Conservation (phyloP, 805 yeast genomes). For the Metschnikowia orientalis region DNA sequence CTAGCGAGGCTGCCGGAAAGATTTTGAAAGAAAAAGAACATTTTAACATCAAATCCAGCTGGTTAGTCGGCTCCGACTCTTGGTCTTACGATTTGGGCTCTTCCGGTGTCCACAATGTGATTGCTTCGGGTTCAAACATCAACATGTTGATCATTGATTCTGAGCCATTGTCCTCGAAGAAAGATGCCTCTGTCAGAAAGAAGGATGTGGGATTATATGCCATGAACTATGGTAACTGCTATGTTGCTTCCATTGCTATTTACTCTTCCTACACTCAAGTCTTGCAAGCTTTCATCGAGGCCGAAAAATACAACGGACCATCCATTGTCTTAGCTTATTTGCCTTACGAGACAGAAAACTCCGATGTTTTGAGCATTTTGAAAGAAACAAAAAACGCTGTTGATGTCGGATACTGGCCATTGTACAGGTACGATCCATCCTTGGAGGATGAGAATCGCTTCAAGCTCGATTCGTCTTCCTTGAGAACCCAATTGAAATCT, state of each 20-base stretch:
- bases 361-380: conserved; percentile 66
- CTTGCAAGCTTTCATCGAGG: conserved; percentile 82
- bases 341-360: conserved; percentile 65
- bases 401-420: conserved; percentile 95
- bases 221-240: conserved; percentile 84
- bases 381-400: conserved; percentile 87
- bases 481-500: conserved; percentile 68
- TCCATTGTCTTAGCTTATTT: conserved; percentile 86
- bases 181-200: conserved; percentile 54
- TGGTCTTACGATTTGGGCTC: conserved; percentile 94
- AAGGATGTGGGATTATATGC: conserved; percentile 93
- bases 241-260: conserved; percentile 91
- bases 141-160: conserved; percentile 86
- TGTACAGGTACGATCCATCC: conserved; percentile 78
- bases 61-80: conserved; percentile 92
- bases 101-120: conserved; percentile 83
- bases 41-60: conserved; percentile 50
- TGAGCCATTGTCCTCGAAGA: conserved; percentile 53
- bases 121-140: conserved; percentile 69
- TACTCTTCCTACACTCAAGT: conserved; percentile 93
- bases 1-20: conserved; percentile 38
- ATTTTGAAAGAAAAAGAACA: conserved; percentile 45
- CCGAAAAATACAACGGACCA: conserved; percentile 86
- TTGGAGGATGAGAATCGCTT: conserved; percentile 53
- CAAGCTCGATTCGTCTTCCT: conserved; percentile 77